A percentile compares a stretch with the other conserved stretches of the same genome.
Conservation (phyloP, 768 basidiomycete genomes). For the Basidioascus undulatus region DNA sequence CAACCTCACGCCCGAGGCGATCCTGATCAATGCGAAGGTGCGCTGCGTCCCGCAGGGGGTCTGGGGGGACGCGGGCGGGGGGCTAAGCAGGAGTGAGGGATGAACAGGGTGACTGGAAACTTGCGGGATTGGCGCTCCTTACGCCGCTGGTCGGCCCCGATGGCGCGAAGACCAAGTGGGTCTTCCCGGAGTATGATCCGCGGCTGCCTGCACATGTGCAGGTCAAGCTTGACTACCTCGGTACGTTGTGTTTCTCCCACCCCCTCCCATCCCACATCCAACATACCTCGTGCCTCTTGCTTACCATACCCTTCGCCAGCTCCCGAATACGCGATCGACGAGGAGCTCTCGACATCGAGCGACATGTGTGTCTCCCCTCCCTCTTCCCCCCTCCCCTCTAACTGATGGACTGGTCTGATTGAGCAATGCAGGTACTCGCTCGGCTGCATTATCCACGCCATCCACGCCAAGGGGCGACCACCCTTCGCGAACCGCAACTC, state of each 20-base stretch:
- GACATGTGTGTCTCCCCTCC: constrained; percentile 44
- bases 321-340: constrained; percentile 83
- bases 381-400: not conserved
- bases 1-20: constrained; percentile 63
- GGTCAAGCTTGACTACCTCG: constrained; percentile 84
- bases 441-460: constrained; percentile 72
- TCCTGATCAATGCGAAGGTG: constrained; percentile 73
- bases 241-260: constrained; percentile 23
- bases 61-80: no score
- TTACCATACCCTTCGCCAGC: constrained; percentile 24
- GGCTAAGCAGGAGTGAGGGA: no score
- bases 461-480: constrained; percentile 64
- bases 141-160: constrained; percentile 45
- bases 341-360: constrained; percentile 57
- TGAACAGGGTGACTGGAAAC: constrained; percentile 93
- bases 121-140: constrained; percentile 67
- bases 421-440: no score
- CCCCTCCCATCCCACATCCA: not conserved
- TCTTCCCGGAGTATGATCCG: constrained; percentile 70
- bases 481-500: constrained; percentile 59
- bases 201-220: constrained; percentile 58
- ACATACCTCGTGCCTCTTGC: not conserved
- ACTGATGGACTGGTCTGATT: not conserved
- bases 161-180: constrained; percentile 58
- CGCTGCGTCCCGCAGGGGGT: no score